Base-by-base conservation (phyloP, 495 filamentous ascomycete species). In the Hyaloscypha variabilis region DNA sequence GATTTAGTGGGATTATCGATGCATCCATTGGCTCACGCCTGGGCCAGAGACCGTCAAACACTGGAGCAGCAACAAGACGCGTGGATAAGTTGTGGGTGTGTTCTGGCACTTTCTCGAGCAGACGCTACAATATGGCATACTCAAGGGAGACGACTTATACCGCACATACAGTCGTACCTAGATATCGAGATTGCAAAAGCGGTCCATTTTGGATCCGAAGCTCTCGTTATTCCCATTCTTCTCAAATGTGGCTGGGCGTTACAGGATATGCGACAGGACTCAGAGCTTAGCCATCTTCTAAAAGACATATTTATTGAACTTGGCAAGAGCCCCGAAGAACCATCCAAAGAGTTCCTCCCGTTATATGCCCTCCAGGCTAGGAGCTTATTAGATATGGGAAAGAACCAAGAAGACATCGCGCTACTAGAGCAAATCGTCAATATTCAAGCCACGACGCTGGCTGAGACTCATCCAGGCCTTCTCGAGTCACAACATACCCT, bases 361-460 rank as follows among this genome's bases (percentile, higher is more conserved):
- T 30, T 61, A 46, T 61, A 66, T 55, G 25, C 49, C 30, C 58
- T 60, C 39, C 57, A 59, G 21, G 54, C 54, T 59, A 60, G 26
- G 31, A 65, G 55, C 23, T 57, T 66, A 24, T 23, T 60, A 26
- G 34, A 60, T 65, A n/a, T 53, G 2, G 66, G 66, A 36, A 19
- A 58, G 19, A 36, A 3, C 17, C 23, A 63, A 30, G 26, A 51
- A 19, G 70, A 67, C n/a, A 61, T 66, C 10, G 56, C 34, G 60
- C 58, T 74, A 11, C 52, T 76, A 8, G 67, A 79, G 60, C 67
- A 77, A 60, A 61, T 77, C n/a, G 69, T 79, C 19, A 54, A 60
- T 13, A 68, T 77, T 36, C 10, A 60, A 49, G 58, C 42, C 65
- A 34, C 23, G 66, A 62, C 68, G 65, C 60, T 78, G 28, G 58